Conservation (phyloP, 768 basidiomycete genomes). For the Boletales sp. region DNA sequence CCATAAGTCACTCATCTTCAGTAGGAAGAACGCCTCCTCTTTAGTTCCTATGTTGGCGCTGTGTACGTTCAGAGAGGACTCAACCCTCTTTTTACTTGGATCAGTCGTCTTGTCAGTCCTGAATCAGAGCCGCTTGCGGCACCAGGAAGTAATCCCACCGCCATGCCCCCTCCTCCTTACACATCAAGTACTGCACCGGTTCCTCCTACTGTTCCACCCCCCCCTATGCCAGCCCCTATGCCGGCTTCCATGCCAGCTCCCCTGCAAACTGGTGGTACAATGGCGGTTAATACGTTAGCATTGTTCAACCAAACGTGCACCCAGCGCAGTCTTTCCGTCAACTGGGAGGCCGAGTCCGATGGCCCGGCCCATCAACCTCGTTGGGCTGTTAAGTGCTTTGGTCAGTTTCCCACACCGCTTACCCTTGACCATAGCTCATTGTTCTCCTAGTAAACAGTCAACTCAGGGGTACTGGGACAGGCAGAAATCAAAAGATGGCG, state of each 20-base stretch:
- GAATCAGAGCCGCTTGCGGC: conserved; percentile 24
- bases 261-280: conserved; percentile 13
- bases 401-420: conserved; percentile 34
- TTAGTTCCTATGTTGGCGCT: conserved; percentile 65
- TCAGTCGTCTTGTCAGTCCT: conserved; percentile 55
- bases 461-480: conserved; percentile 48
- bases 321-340: conserved; percentile 43
- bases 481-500: conserved; percentile 61
- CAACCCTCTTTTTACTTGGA: conserved; percentile 50
- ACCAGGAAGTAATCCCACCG: conserved; percentile 15
- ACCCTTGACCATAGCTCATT: neutral
- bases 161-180: conserved; percentile 21
- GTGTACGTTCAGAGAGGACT: conserved; percentile 57
- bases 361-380: conserved; percentile 55
- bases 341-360: conserved; percentile 43
- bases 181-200: conserved; percentile 12
- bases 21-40: conserved; percentile 56
- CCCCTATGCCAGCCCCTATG: conserved; percentile 18
- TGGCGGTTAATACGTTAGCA: conserved; percentile 39
- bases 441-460: conserved; percentile 44
- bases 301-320: conserved; percentile 52
- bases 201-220: conserved; percentile 17
- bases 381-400: conserved; percentile 53
- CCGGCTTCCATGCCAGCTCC: conserved; percentile 12
- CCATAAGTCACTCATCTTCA: conserved; percentile 2